These are phyloP conservation scores for Candida sanyiensis DNA, from an alignment of 805 yeast species.

Conservation along the genomic window DNA sequence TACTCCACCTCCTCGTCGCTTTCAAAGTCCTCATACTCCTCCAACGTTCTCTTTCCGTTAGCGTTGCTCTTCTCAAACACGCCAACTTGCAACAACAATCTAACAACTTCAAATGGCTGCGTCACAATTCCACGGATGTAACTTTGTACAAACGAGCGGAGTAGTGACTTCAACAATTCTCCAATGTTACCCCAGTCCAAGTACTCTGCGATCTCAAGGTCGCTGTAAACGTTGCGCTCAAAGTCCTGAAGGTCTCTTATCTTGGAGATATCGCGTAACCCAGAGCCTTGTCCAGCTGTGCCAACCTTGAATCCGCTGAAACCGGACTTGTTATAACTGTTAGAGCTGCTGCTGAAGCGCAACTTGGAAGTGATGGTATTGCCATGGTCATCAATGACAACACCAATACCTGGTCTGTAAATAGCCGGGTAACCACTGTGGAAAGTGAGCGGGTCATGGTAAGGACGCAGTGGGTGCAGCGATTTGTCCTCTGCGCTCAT, in stretches of 20 bases:
- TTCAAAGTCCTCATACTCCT: constrained; percentile 31
- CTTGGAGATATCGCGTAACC: constrained; percentile 9
- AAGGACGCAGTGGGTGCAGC: constrained; percentile 49
- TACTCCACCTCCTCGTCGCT: constrained; percentile 42
- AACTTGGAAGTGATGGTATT: constrained; percentile 35
- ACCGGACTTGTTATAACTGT: constrained; percentile 20
- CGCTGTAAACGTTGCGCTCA: constrained; percentile 30
- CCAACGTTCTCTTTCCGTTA: constrained; percentile 20
- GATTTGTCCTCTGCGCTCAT: constrained; percentile 1
- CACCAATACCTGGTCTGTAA: constrained; percentile 57
- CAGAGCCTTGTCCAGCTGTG: constrained; percentile 3
- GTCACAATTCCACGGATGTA: constrained; percentile 64
- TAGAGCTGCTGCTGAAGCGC: constrained; percentile 1
- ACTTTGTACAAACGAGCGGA: constrained; percentile 56
- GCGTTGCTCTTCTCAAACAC: constrained; percentile 32
- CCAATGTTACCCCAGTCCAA: constrained; percentile 53
- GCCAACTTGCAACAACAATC: constrained; percentile 78
- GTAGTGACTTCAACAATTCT: constrained; percentile 50
- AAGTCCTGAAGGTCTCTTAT: constrained; percentile 22
- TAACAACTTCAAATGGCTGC: constrained; percentile 85
- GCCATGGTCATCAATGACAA: constrained; percentile 40
- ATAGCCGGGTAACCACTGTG: constrained; percentile 58
- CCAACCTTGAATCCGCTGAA: constrained; percentile 11
- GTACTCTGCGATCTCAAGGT: constrained; percentile 61
- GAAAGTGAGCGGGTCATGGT: constrained; percentile 63